A percentile compares a stretch with the other conserved stretches of the same genome.
Evolutionary conservation across 495 filamentous ascomycete species (phyloP).

Genomic region (Lasiosphaeria miniovina): DNA sequence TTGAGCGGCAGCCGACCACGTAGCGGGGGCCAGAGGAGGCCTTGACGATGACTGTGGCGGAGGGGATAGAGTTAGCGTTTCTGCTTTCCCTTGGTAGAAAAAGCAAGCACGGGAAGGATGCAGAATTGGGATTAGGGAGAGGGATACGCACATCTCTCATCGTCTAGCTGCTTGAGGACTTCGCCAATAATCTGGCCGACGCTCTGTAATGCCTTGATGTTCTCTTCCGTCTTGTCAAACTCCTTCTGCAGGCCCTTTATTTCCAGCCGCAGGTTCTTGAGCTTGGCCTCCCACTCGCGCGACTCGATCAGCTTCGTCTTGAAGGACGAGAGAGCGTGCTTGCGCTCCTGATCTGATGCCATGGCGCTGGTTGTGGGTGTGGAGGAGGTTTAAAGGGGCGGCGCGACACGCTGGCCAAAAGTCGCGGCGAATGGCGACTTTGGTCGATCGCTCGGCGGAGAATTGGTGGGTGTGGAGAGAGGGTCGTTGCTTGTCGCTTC

Average conservation of each 20-base stretch:
- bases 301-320: slow-evolving; percentile 92
- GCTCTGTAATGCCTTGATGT: slow-evolving; percentile 99
- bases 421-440: too few relatives aligned
- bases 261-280: slow-evolving; percentile 85
- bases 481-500: too few relatives aligned
- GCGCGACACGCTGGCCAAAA: neutral
- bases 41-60: slow-evolving; percentile 60
- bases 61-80: neutral
- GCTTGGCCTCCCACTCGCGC: slow-evolving; percentile 96
- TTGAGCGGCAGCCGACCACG: slow-evolving; percentile 96
- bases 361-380: slow-evolving; percentile 22
- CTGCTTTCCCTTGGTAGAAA: neutral
- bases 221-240: slow-evolving; percentile 95
- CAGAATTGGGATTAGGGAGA: neutral
- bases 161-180: slow-evolving; percentile 97
- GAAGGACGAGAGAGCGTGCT: slow-evolving; percentile 81
- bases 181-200: slow-evolving; percentile 99
- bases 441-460: too few relatives aligned
- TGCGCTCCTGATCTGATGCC: slow-evolving; percentile 61
- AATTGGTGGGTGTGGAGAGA: too few relatives aligned
- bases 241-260: slow-evolving; percentile 94
- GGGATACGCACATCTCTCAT: slow-evolving; percentile 83
- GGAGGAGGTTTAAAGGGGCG: neutral
- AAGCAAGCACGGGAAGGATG: neutral
- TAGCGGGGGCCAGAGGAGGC: slow-evolving; percentile 97